phyloP scores from a whole-genome alignment of 2,329 filamentous ascomycete genomes.

The Claviceps africana region DNA sequence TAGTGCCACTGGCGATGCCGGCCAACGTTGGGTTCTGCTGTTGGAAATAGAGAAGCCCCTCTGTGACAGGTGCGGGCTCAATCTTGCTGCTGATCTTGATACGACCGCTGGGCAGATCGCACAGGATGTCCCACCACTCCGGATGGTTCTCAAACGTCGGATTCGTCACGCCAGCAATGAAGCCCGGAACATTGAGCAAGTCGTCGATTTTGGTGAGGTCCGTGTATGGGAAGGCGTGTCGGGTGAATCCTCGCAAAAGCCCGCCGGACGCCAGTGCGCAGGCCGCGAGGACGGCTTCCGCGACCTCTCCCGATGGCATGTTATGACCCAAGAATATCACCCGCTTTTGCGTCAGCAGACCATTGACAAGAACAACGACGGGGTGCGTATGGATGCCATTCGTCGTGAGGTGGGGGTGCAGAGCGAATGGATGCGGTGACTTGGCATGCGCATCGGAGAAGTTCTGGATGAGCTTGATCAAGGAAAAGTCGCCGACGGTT shows the following conservation, averaged over 20 bases:
- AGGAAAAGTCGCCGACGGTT: slow-evolving; percentile 91
- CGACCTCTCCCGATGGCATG: slow-evolving; percentile 86
- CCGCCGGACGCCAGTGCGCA: slow-evolving; percentile 89
- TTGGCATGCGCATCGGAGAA: slow-evolving; percentile 77
- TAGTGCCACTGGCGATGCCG: slow-evolving; percentile 29
- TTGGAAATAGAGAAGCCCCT: slow-evolving; percentile 78
- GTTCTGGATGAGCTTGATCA: slow-evolving; percentile 93
- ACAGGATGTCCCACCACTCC: slow-evolving; percentile 97
- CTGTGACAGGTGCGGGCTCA: slow-evolving; percentile 65
- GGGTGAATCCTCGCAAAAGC: slow-evolving; percentile 81
- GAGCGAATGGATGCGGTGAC: slow-evolving; percentile 66
- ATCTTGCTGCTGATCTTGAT: slow-evolving; percentile 91
- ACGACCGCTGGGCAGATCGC: slow-evolving; percentile 78
- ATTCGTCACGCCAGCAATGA: slow-evolving; percentile 95
- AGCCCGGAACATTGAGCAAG: slow-evolving; percentile 85
- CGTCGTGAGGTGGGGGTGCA: slow-evolving; percentile 87
- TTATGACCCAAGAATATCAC: slow-evolving; percentile 94
- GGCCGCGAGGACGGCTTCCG: slow-evolving; percentile 93
- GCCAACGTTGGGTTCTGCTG: slow-evolving; percentile 54
- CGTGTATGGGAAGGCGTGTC: slow-evolving; percentile 94
- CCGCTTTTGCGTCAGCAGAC: slow-evolving; percentile 87
- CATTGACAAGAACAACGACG: slow-evolving; percentile 88
- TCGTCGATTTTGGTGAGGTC: slow-evolving; percentile 97
- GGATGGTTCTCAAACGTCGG: slow-evolving; percentile 89
- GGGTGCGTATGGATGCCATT: slow-evolving; percentile 83